Evolutionary conservation across 208 protist species (phyloP).

Genomic region (Acanthamoeba castellanii): DNA sequence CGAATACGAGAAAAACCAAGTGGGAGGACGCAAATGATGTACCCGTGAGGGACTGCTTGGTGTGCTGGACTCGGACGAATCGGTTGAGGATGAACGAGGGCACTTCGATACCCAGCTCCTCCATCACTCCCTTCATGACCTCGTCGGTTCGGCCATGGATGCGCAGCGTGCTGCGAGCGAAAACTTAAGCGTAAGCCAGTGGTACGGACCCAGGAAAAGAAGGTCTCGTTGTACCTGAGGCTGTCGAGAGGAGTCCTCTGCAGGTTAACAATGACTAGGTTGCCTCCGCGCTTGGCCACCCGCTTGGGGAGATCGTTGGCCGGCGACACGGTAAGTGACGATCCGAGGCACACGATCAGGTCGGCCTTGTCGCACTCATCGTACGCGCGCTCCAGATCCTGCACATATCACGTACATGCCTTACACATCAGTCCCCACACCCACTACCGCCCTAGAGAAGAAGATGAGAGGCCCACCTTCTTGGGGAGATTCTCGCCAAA

Average conservation of each 20-base stretch:
- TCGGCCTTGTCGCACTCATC: constrained; percentile 65
- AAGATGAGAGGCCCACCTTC: neutral
- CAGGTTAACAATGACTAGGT: constrained; percentile 70
- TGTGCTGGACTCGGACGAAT: neutral
- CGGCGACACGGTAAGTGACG: constrained; percentile 72
- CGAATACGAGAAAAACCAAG: neutral
- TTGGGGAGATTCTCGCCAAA: constrained; percentile 77
- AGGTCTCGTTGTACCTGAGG: neutral
- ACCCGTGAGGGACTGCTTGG: neutral
- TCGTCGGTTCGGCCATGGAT: constrained; percentile 44
- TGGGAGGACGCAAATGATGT: neutral
- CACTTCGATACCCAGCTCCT: constrained; percentile 65
- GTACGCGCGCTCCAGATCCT: constrained; percentile 4
- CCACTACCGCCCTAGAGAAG: neutral
- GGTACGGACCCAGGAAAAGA: neutral
- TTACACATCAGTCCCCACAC: too few relatives aligned
- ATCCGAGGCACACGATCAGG: constrained; percentile 70
- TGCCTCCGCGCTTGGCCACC: constrained; percentile 52
- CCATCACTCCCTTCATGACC: constrained; percentile 71
- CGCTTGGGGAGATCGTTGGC: constrained; percentile 65
- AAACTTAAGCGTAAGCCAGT: neutral
- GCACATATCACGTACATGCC: neutral
- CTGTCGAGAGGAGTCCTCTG: constrained; percentile 70
- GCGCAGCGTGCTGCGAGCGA: neutral
- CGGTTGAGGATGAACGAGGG: constrained; percentile 44